These are phyloP conservation scores for Coelastrella sp. DNA, from an alignment of 139 green algal genomes.

Conservation along the genomic window DNA sequence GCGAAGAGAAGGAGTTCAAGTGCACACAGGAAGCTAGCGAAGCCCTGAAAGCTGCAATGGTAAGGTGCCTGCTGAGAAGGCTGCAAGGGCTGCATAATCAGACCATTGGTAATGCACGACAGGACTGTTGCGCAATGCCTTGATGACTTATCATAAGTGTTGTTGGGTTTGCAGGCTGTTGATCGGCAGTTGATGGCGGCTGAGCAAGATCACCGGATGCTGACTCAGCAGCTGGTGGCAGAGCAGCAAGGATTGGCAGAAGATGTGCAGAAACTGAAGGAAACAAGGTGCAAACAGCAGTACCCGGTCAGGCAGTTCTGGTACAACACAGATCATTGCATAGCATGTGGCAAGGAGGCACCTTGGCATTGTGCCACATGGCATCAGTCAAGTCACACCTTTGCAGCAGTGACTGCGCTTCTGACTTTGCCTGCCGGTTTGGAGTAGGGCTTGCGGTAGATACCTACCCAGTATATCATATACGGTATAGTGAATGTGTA, in stretches of 20 bases:
- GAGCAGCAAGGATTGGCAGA: conserved; percentile 11
- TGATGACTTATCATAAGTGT: no score
- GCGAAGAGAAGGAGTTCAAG: not conserved
- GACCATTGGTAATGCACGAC: no score
- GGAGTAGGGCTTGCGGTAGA: no score
- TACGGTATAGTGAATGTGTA: no score
- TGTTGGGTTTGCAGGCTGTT: conserved; percentile 27
- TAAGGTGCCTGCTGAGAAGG: not conserved
- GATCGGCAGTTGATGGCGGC: not conserved
- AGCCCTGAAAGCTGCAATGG: not conserved
- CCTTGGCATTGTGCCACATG: no score
- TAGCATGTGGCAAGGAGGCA: not conserved
- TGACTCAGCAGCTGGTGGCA: conserved; percentile 18
- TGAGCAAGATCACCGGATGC: not conserved
- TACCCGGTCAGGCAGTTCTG: no score
- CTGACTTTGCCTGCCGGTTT: no score
- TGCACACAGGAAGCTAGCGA: not conserved
- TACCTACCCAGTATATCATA: no score
- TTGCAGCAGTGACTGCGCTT: no score
- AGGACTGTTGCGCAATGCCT: no score
- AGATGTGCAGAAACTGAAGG: not conserved
- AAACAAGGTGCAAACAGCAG: not conserved
- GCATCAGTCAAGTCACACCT: no score
- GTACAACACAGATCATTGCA: not conserved
- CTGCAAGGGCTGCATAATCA: not conserved